These are phyloP conservation scores for Sonneratia caseolaris DNA, from an alignment of 345 rosid genomes.

Conservation along the genomic window DNA sequence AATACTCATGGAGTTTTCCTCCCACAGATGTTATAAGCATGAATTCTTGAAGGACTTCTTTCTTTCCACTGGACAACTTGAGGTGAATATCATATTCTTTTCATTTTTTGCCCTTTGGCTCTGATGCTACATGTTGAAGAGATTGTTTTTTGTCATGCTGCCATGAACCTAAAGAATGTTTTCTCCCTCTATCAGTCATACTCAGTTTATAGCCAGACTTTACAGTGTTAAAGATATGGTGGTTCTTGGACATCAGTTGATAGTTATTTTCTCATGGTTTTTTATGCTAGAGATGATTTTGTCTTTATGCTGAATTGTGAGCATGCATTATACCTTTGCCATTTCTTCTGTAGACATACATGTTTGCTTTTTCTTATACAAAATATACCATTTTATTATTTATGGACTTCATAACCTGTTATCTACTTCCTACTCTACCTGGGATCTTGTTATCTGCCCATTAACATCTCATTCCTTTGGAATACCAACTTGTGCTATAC, in stretches of 20 bases:
- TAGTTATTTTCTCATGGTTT: too few species aligned
- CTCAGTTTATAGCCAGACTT: background rate
- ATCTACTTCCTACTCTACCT: background rate
- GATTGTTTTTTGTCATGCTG: background rate
- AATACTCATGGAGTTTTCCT: conserved; percentile 8
- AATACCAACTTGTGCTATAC: background rate
- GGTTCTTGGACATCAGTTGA: background rate
- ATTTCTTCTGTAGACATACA: too few species aligned
- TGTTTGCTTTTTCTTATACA: too few species aligned
- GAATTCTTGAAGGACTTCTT: conserved; percentile 94
- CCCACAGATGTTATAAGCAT: conserved; percentile 64
- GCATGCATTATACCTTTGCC: too few species aligned
- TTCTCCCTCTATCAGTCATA: background rate
- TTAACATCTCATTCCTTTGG: background rate
- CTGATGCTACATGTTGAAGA: background rate
- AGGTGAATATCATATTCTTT: conserved; percentile 40
- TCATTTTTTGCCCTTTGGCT: conserved; percentile 9
- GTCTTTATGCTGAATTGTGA: too few species aligned
- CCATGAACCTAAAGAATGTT: background rate
- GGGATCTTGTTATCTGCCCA: background rate
- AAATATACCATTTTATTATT: background rate
- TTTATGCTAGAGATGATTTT: too few species aligned
- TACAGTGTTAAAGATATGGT: background rate
- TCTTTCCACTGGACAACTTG: conserved; percentile 83
- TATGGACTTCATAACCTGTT: background rate